Evolutionary conservation across 306 rosid species (phyloP).

Genomic region (Rosa chinensis): DNA sequence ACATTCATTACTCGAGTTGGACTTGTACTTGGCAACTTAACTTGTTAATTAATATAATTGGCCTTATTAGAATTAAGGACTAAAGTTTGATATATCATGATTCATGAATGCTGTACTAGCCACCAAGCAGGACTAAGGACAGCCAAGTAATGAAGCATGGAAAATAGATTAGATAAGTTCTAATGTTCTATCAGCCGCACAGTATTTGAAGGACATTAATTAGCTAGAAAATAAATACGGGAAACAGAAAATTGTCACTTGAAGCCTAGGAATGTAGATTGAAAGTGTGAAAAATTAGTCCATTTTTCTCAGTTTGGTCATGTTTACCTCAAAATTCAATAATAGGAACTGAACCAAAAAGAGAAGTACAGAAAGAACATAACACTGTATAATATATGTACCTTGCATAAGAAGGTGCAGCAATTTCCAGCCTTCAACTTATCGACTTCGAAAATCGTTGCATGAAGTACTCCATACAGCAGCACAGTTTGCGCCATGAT

Average conservation of each 20-base stretch:
- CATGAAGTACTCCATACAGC: constrained; percentile 47
- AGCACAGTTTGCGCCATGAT: constrained; percentile 18
- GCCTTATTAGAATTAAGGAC: not conserved
- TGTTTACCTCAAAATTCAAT: not conserved
- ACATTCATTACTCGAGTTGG: not conserved
- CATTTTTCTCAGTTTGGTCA: not conserved
- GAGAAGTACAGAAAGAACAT: not conserved
- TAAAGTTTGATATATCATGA: not conserved
- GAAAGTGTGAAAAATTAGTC: not conserved
- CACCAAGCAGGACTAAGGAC: not conserved
- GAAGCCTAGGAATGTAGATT: not conserved
- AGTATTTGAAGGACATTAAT: not conserved
- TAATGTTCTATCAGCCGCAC: not conserved
- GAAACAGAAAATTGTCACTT: not conserved
- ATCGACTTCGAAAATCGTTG: constrained; percentile 41
- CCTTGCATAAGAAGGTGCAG: constrained; percentile 45
- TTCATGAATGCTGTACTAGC: not conserved
- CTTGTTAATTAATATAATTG: not conserved
- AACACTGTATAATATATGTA: constrained; percentile 6
- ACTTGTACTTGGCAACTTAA: not conserved
- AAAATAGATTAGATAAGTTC: not conserved
- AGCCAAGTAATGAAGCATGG: not conserved
- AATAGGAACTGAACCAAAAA: not conserved
- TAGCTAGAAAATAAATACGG: not conserved
- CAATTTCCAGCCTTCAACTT: constrained; percentile 27